These are phyloP conservation scores for Chrysanthemum seticuspe DNA, from an alignment of 129 eudicot species.

Conservation along the genomic window DNA sequence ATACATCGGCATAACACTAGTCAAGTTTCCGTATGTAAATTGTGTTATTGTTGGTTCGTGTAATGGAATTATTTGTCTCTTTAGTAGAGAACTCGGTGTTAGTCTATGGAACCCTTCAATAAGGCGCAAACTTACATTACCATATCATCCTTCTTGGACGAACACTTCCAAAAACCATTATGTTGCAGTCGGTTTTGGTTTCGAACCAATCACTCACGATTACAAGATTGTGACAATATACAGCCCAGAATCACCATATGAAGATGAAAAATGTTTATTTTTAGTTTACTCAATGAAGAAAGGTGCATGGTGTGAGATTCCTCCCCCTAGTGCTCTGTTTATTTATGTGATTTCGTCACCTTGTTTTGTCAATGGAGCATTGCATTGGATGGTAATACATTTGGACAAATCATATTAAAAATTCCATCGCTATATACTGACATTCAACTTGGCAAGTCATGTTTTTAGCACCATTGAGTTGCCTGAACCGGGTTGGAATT, in stretches of 20 bases:
- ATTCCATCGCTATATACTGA: not conserved
- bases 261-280: not conserved
- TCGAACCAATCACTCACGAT: conserved; percentile 5
- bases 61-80: conserved; percentile 3
- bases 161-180: not conserved
- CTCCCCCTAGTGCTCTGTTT: not conserved
- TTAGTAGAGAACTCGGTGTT: not conserved
- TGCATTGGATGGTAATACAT: not conserved
- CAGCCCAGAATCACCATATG: not conserved
- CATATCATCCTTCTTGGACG: not conserved
- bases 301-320: not conserved
- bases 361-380: not conserved
- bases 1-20: not conserved
- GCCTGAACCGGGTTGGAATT: not conserved
- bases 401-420: not conserved
- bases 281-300: not conserved
- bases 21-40: not conserved
- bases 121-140: not conserved
- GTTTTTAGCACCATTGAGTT: not conserved
- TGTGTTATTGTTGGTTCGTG: not conserved
- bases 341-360: not conserved
- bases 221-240: not conserved
- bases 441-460: not conserved
- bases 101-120: conserved; percentile 3
- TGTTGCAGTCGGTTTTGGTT: not conserved